A percentile compares a stretch with the other conserved stretches of the same genome.
phyloP scores from a whole-genome alignment of 2,329 filamentous ascomycete species.

The Nothopassalora personata region DNA sequence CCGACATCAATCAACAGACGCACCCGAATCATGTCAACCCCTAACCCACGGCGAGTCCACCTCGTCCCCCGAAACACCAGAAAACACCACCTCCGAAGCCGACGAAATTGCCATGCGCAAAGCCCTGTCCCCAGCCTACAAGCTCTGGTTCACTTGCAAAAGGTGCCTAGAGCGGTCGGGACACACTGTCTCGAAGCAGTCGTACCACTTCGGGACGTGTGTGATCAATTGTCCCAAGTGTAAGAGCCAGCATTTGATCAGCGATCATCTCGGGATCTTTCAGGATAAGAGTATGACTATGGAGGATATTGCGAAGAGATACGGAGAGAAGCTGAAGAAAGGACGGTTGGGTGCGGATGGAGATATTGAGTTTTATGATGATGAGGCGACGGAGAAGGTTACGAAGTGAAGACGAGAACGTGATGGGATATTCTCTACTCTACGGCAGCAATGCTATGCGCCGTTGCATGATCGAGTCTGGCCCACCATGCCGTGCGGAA shows the following conservation, averaged over 20 bases:
- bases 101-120: conserved; percentile 38
- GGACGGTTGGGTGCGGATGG: conserved; percentile 68
- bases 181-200: conserved; percentile 86
- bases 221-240: conserved; percentile 85
- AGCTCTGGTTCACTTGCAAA: conserved; percentile 87
- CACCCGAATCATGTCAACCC: conserved; percentile 10
- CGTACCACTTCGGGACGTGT: conserved; percentile 85
- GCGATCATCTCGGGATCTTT: conserved; percentile 82
- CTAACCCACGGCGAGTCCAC: conserved; percentile 28
- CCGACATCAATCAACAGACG: conserved; percentile 9
- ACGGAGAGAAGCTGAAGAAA: conserved; percentile 67
- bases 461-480: background rate
- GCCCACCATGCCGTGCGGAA: background rate
- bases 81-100: conserved; percentile 21
- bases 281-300: conserved; percentile 64
- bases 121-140: conserved; percentile 62
- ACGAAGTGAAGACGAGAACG: background rate
- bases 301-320: conserved; percentile 71
- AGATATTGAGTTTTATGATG: conserved; percentile 90
- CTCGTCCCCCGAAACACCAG: conserved; percentile 22
- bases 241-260: conserved; percentile 83
- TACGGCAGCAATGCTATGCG: background rate
- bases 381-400: conserved; percentile 39
- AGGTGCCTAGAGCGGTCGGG: conserved; percentile 69
- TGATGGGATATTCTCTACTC: background rate